A percentile compares a stretch with the other conserved stretches of the same genome.
Conservation (phyloP, 73 alveolate genomes). For the Urostyla sp. region DNA sequence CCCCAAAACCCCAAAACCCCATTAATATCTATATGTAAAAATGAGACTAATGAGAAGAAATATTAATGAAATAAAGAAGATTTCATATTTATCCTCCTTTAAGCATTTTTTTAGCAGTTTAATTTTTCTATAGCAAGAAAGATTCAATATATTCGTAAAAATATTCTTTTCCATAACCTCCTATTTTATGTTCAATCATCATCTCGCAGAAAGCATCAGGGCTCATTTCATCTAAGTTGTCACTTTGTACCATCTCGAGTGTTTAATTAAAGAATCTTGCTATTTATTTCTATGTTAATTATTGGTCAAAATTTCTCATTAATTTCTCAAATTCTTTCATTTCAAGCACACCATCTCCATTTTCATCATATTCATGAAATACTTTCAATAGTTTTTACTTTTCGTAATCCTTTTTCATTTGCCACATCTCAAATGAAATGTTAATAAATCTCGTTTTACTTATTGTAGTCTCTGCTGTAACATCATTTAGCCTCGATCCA, state of each 20-base stretch:
- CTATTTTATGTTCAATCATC: conserved; percentile 60
- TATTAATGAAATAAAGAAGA: no score
- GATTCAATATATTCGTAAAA: no score
- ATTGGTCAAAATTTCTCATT: conserved; percentile 34
- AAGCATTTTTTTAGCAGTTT: no score
- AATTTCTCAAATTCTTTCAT: conserved; percentile 48
- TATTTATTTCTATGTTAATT: conserved; percentile 21
- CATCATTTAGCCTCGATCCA: conserved; percentile 9
- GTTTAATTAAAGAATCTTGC: conserved; percentile 60
- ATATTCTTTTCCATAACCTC: conserved; percentile 64
- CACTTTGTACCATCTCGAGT: conserved; percentile 49
- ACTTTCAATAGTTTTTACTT: not conserved
- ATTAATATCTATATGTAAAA: no score
- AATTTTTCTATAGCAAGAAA: no score
- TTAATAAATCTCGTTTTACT: conserved; percentile 9
- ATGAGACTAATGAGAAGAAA: no score
- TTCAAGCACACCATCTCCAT: conserved; percentile 53
- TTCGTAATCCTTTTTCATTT: conserved; percentile 5
- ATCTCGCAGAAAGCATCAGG: conserved; percentile 69
- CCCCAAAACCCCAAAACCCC: no score
- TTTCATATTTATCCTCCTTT: no score
- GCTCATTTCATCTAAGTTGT: conserved; percentile 67
- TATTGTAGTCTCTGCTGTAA: not conserved
- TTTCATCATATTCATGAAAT: conserved; percentile 28
- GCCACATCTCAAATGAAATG: conserved; percentile 23